These are phyloP conservation scores for Tylopilus vinaceipallidus DNA, from an alignment of 768 basidiomycete species.

Conservation along the genomic window DNA sequence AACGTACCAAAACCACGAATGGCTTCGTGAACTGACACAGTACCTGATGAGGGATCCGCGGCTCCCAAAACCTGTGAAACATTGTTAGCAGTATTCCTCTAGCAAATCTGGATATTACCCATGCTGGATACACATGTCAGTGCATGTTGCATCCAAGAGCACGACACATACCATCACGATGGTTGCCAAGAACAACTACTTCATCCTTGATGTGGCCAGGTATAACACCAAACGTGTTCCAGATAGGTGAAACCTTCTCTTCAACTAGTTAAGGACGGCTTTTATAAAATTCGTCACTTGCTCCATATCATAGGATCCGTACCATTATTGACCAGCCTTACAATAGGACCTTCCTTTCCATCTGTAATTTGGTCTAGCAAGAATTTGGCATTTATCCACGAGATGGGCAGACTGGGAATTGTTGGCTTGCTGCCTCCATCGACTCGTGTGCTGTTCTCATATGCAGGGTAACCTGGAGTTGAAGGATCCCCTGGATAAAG, in stretches of 20 bases:
- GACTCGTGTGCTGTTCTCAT: slow-evolving; percentile 70
- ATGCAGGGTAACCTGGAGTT: slow-evolving; percentile 87
- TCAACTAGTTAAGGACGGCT: slow-evolving; percentile 48
- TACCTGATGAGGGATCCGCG: slow-evolving; percentile 55
- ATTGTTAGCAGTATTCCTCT: neutral
- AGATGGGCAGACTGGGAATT: slow-evolving; percentile 89
- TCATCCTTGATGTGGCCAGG: slow-evolving; percentile 85
- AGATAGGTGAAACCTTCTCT: slow-evolving; percentile 81
- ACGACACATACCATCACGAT: slow-evolving; percentile 72
- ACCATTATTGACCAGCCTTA: slow-evolving; percentile 60
- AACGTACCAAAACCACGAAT: slow-evolving; percentile 55
- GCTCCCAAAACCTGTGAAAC: slow-evolving; percentile 46
- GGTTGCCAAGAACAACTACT: slow-evolving; percentile 83
- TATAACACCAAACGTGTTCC: slow-evolving; percentile 85
- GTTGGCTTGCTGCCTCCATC: slow-evolving; percentile 61
- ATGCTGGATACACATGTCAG: slow-evolving; percentile 20
- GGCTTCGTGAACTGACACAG: slow-evolving; percentile 53
- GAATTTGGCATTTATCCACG: slow-evolving; percentile 77
- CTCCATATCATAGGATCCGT: slow-evolving; percentile 4
- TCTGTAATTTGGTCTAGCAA: slow-evolving; percentile 49
- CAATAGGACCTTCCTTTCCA: slow-evolving; percentile 35
- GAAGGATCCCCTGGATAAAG: slow-evolving; percentile 76
- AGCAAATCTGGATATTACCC: slow-evolving; percentile 13
- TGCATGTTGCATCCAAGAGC: neutral
- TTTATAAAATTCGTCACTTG: neutral